A percentile compares a stretch with the other conserved stretches of the same genome.
Conservation (phyloP, 257 asterid species). For the Solanum medicagineum region DNA sequence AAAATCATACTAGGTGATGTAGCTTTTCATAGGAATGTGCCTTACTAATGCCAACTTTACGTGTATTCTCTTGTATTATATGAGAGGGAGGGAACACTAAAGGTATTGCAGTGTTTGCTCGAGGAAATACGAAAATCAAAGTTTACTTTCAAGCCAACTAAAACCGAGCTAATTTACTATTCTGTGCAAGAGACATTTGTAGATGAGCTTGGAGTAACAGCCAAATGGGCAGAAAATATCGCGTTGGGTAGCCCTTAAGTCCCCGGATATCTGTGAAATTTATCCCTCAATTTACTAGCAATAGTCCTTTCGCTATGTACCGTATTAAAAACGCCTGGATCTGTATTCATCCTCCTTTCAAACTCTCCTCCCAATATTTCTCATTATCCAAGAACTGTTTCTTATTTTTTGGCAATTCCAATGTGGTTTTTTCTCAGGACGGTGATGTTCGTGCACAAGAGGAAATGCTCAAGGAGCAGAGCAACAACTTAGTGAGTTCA, state of each 20-base stretch:
- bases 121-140: background rate
- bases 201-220: background rate
- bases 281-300: background rate
- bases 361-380: background rate
- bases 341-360: background rate
- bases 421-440: constrained; percentile 25
- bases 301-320: background rate
- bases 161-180: background rate
- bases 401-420: background rate
- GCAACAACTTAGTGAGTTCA: constrained; percentile 52
- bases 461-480: constrained; percentile 83
- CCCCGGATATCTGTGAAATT: background rate
- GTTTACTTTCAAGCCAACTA: background rate
- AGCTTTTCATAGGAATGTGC: background rate
- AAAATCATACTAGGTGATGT: background rate
- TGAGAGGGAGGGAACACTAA: background rate
- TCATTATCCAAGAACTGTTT: background rate
- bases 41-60: background rate
- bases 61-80: background rate
- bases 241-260: background rate
- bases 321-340: background rate
- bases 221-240: background rate
- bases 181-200: background rate
- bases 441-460: constrained; percentile 64
- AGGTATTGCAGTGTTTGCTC: background rate